Conservation (phyloP, 441 rosid species). For the Sinapis alba region DNA sequence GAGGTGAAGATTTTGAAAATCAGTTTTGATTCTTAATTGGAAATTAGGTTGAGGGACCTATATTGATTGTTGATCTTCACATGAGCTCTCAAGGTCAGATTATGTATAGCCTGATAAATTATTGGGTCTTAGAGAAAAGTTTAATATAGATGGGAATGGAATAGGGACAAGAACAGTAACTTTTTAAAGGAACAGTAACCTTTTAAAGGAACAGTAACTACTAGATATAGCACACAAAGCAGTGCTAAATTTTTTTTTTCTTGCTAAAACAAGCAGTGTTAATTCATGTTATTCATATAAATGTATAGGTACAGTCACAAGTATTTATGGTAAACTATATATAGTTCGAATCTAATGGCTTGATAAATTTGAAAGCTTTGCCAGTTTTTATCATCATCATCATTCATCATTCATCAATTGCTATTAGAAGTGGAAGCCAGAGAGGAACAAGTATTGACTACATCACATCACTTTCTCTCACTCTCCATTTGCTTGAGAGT, state of each 20-base stretch:
- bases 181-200: no score
- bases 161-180: neutral
- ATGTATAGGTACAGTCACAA: neutral
- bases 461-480: slow-evolving; percentile 20
- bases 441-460: slow-evolving; percentile 33
- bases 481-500: slow-evolving; percentile 1
- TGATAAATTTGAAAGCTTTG: slow-evolving; percentile 5
- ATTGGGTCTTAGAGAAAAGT: neutral
- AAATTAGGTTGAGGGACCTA: neutral
- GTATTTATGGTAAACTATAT: slow-evolving; percentile 5
- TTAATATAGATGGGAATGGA: neutral
- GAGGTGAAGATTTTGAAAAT: neutral
- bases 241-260: no score
- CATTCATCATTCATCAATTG: neutral
- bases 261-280: no score
- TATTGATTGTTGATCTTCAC: no score
- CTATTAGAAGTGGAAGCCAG: slow-evolving; percentile 37
- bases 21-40: neutral
- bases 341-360: slow-evolving; percentile 7
- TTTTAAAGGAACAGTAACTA: neutral
- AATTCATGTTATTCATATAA: neutral
- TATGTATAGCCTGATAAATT: neutral
- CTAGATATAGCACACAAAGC: neutral
- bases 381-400: slow-evolving; percentile 20
- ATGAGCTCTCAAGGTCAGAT: neutral